Evolutionary conservation across 352 stramenopile species (phyloP).

Genomic region (Phytopythium cucurbitacearum): DNA sequence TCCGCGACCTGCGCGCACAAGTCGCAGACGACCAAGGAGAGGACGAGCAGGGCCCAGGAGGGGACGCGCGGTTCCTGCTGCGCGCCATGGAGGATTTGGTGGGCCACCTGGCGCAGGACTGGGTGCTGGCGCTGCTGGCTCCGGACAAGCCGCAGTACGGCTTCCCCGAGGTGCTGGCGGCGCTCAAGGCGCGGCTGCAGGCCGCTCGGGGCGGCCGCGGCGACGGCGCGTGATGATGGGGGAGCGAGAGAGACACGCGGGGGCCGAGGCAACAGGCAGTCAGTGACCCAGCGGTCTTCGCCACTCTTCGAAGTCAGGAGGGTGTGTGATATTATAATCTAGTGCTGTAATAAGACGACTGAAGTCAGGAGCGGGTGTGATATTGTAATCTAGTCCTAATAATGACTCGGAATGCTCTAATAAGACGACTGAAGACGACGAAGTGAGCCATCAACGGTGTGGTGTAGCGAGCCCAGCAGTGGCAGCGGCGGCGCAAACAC

Average conservation of each 20-base stretch:
- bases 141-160: slow-evolving; percentile 22
- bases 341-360: too few species aligned
- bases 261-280: too few species aligned
- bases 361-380: too few species aligned
- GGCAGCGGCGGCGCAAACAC: too few species aligned
- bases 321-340: too few species aligned
- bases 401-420: too few species aligned
- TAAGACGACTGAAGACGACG: too few species aligned
- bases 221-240: not conserved
- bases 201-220: slow-evolving; percentile 9
- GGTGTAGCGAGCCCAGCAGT: too few species aligned
- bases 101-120: slow-evolving; percentile 23
- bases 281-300: too few species aligned
- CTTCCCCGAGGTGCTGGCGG: slow-evolving; percentile 28
- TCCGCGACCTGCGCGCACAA: slow-evolving; percentile 16
- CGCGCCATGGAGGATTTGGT: slow-evolving; percentile 20
- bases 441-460: too few species aligned
- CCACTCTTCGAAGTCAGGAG: too few species aligned
- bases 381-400: too few species aligned
- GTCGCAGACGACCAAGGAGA: slow-evolving; percentile 6
- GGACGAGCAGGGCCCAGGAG: slow-evolving; percentile 3
- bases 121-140: slow-evolving; percentile 21
- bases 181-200: slow-evolving; percentile 15
- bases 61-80: slow-evolving; percentile 9
- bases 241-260: not conserved